Base-by-base conservation (phyloP, 2,329 filamentous ascomycete genomes). In the Colletotrichum magnum region DNA sequence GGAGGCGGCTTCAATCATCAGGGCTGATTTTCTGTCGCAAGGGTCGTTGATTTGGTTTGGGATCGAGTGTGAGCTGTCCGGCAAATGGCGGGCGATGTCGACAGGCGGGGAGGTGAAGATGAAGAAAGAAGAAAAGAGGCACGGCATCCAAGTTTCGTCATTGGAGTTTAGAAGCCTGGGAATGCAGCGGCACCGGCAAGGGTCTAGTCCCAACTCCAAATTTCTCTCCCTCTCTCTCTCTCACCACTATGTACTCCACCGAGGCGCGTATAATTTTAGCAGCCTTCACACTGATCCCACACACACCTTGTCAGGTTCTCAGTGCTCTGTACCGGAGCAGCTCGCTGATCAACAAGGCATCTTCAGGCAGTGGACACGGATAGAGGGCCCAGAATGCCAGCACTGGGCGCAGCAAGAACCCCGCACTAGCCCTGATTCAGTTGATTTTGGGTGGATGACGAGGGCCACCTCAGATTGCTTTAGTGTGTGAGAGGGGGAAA, bases 401-500 rank as follows among this genome's bases (percentile, higher is more conserved):
- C 43, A 51, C 13, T 57, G 57, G 67, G 67, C 67, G 57, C 67
- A 66, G 63, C 67, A 61, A 45, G 62, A 69, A 69, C 67, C 67
- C 67, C 67, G 67, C 67, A 69, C 67, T 69, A 69, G 67, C 67
- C 66, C 62, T 69, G 67, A 67, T 67, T 69, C 67, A 67, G 67
- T 57, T 18, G 18, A 12, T 36, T 36, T 36, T 36, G 32, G 32
- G 32, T 36, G 32, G 32, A 36, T 36, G 32, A 9, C 47, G 48
- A 59, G 39, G 47, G 32, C 32, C 32, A 36, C 32, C 32, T 36
- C 32, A 36, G 32, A 36, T 36, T 36, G 32, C 32, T 10, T 36
- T 36, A 21, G 48, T 50, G 47, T 43, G 48, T 15, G 36, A 52
- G 36, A 36, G 32, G 32, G 47, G 58, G 10, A 5, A 41, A 28